Percentiles rank a stretch among this genome's conserved stretches.
Evolutionary conservation across 495 filamentous ascomycete species (phyloP).

Genomic region (Sordaria brevicollis): DNA sequence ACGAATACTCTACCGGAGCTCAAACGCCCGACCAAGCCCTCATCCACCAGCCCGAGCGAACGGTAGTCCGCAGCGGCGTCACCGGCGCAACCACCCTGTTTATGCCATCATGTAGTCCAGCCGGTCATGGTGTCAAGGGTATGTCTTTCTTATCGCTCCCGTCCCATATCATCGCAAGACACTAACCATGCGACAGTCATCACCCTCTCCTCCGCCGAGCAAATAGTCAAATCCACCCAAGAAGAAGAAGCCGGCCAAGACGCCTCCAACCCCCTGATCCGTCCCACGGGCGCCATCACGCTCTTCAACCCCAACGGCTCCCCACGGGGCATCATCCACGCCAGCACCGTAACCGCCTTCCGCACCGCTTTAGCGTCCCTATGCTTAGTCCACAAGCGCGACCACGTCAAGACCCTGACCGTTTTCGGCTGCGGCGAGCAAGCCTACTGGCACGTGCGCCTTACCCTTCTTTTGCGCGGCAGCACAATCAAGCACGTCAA

Average conservation of each 20-base stretch:
- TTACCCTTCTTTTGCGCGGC: slow-evolving; percentile 65
- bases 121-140: slow-evolving; percentile 43
- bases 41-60: slow-evolving; percentile 67
- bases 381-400: slow-evolving; percentile 62
- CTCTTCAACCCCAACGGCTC: slow-evolving; percentile 54
- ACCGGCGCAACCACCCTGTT: slow-evolving; percentile 79
- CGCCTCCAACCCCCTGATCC: slow-evolving; percentile 31
- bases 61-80: slow-evolving; percentile 48
- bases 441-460: slow-evolving; percentile 87
- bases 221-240: background rate
- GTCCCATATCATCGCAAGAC: background rate
- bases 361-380: slow-evolving; percentile 78
- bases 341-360: slow-evolving; percentile 81
- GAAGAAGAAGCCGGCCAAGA: slow-evolving; percentile 5
- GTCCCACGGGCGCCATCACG: slow-evolving; percentile 68
- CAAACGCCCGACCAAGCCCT: slow-evolving; percentile 34
- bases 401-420: slow-evolving; percentile 56
- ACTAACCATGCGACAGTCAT: slow-evolving; percentile 18
- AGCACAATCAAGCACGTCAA: slow-evolving; percentile 63
- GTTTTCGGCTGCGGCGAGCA: slow-evolving; percentile 89
- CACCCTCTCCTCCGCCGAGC: slow-evolving; percentile 20
- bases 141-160: background rate
- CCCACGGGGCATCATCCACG: slow-evolving; percentile 72
- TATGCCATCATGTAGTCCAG: slow-evolving; percentile 64
- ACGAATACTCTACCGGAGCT: slow-evolving; percentile 69